Conservation (phyloP, 1,284 basidiomycete species). For the Ustilago curta region DNA sequence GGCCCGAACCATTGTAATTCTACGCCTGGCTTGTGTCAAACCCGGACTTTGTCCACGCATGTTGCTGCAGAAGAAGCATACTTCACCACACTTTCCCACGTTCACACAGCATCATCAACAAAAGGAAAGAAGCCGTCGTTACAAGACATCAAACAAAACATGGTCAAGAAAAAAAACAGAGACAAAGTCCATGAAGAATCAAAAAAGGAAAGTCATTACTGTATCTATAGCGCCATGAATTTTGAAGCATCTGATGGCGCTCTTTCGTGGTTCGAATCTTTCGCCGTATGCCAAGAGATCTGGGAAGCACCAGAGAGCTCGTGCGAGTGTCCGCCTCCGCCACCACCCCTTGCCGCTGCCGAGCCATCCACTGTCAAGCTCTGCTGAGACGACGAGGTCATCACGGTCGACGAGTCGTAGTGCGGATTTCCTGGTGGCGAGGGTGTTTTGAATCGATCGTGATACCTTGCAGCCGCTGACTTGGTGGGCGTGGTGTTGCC, state of each 20-base stretch:
- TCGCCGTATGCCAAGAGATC: slow-evolving; percentile 44
- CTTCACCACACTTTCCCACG: too few relatives aligned
- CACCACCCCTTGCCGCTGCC: background rate
- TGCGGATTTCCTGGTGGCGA: slow-evolving; percentile 15
- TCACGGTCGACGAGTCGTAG: slow-evolving; percentile 5
- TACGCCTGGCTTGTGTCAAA: too few relatives aligned
- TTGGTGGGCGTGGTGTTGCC: slow-evolving; percentile 25
- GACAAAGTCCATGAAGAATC: background rate
- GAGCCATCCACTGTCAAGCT: slow-evolving; percentile 6
- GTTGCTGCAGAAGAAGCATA: too few relatives aligned
- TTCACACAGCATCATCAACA: background rate
- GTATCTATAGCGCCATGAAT: slow-evolving; percentile 20
- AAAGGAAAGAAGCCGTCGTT: background rate
- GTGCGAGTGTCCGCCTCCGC: slow-evolving; percentile 32
- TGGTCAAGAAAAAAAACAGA: slow-evolving; percentile 4
- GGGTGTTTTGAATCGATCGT: slow-evolving; percentile 42
- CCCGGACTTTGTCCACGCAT: too few relatives aligned
- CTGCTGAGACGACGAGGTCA: slow-evolving; percentile 11
- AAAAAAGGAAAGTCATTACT: background rate
- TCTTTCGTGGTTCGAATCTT: slow-evolving; percentile 19
- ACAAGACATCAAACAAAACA: background rate
- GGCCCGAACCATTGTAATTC: too few relatives aligned
- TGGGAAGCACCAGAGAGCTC: slow-evolving; percentile 36
- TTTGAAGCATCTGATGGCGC: slow-evolving; percentile 25
- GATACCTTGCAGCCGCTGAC: slow-evolving; percentile 26